Evolutionary conservation across 2,329 filamentous ascomycete genomes (phyloP).

Genomic region (Orbilia blumenaviensis): DNA sequence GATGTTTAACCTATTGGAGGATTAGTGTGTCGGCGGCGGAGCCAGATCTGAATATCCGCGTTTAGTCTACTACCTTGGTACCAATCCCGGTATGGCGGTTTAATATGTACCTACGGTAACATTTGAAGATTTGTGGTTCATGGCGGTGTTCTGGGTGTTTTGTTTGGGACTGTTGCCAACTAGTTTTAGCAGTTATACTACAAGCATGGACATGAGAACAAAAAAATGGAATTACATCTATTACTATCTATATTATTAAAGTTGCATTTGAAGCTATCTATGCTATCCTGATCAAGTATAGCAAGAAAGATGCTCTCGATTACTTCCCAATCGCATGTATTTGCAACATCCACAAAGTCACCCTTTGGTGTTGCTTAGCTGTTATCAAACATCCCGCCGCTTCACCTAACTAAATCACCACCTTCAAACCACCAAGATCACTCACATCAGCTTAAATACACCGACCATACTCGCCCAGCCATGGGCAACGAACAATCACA

Average conservation of each 20-base stretch:
- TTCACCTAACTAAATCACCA: background rate
- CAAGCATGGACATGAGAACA: background rate
- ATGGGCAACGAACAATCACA: constrained; percentile 53
- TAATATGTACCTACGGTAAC: background rate
- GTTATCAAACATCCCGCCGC: constrained; percentile 15
- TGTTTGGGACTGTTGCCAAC: constrained; percentile 1
- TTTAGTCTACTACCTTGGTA: background rate
- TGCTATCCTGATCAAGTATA: background rate
- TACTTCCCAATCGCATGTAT: no score
- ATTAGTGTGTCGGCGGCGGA: background rate
- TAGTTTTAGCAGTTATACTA: background rate
- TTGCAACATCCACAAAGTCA: no score
- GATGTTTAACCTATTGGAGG: background rate
- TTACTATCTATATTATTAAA: background rate
- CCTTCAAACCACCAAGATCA: background rate
- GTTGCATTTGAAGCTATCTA: background rate
- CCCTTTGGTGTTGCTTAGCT: constrained; percentile 1
- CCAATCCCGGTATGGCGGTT: background rate
- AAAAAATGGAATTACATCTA: background rate
- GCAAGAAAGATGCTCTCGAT: no score
- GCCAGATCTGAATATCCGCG: background rate
- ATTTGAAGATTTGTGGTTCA: constrained; percentile 27
- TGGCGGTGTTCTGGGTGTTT: constrained; percentile 37
- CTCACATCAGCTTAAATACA: background rate
- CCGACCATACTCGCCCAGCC: background rate